These are phyloP conservation scores for Penicillium sp. DNA, from an alignment of 2,329 filamentous ascomycete species.

Conservation along the genomic window DNA sequence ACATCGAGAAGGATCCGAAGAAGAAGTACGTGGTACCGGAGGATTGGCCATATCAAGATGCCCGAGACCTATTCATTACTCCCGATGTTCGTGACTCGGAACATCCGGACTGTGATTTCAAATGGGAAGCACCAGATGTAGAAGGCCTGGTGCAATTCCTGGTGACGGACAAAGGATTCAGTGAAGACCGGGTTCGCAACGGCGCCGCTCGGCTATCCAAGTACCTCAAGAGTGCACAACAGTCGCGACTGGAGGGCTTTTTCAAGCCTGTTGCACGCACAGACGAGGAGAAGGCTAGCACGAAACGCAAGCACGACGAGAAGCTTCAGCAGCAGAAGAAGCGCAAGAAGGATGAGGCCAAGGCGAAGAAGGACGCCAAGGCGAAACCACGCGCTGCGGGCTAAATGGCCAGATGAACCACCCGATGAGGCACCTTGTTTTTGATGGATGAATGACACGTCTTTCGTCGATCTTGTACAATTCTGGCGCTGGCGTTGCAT, in stretches of 20 bases:
- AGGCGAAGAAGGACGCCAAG: constrained; percentile 89
- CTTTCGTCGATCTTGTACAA: constrained; percentile 5
- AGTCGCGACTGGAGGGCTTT: constrained; percentile 88
- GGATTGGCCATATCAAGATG: constrained; percentile 94
- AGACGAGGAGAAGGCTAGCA: constrained; percentile 70
- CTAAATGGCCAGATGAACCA: constrained; percentile 22
- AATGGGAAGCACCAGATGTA: constrained; percentile 90
- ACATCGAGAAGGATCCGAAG: constrained; percentile 68
- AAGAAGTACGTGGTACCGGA: constrained; percentile 80
- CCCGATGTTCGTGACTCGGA: constrained; percentile 82
- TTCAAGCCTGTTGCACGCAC: constrained; percentile 91
- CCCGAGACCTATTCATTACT: constrained; percentile 82
- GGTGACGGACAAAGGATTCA: constrained; percentile 93
- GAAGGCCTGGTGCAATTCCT: constrained; percentile 86
- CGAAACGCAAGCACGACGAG: constrained; percentile 92
- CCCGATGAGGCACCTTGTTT: background rate
- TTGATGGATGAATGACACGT: background rate
- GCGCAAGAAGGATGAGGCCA: constrained; percentile 87
- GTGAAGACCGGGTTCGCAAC: constrained; percentile 80
- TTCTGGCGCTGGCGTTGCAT: constrained; percentile 15
- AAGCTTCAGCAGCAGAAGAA: constrained; percentile 91
- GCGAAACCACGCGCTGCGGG: constrained; percentile 68
- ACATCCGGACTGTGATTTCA: constrained; percentile 86
- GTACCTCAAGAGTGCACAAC: constrained; percentile 84
- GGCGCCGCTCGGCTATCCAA: constrained; percentile 76